Evolutionary conservation across 495 filamentous ascomycete species (phyloP).

Genomic region (Baudoinia panamericana): DNA sequence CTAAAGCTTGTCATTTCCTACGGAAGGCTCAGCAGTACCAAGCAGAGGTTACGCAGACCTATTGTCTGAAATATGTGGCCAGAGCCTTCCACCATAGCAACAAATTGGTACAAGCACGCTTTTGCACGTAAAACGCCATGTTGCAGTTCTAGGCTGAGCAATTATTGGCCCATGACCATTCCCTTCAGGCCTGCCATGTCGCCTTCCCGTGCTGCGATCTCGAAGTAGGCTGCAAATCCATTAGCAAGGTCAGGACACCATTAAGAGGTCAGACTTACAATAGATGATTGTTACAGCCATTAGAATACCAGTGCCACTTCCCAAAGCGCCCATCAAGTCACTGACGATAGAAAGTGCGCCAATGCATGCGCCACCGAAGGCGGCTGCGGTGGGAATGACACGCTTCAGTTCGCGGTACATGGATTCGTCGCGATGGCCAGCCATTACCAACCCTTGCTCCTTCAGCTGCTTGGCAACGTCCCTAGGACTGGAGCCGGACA

Average conservation of each 20-base stretch:
- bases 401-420: constrained; percentile 99
- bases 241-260: too few species aligned
- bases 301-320: constrained; percentile 93
- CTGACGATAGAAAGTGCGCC: constrained; percentile 89
- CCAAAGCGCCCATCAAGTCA: constrained; percentile 91
- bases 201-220: constrained; percentile 96
- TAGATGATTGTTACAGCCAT: constrained; percentile 99
- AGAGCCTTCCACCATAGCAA: too few species aligned
- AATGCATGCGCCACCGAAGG: constrained; percentile 98
- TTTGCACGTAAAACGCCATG: too few species aligned
- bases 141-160: too few species aligned
- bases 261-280: constrained; percentile 1
- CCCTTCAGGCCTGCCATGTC: constrained; percentile 87
- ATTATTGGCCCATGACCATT: constrained; percentile 48
- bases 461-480: constrained; percentile 99
- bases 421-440: constrained; percentile 96
- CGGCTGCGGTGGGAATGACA: constrained; percentile 94
- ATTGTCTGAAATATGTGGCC: too few species aligned
- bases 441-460: constrained; percentile 98
- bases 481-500: constrained; percentile 90
- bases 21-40: too few species aligned
- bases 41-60: too few species aligned
- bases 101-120: too few species aligned
- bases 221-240: too few species aligned
- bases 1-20: too few species aligned